Evolutionary conservation across 148 eudicot species (phyloP), one percentile per base, ranked within the genome.

Genomic region (Agrostemma githago): DNA sequence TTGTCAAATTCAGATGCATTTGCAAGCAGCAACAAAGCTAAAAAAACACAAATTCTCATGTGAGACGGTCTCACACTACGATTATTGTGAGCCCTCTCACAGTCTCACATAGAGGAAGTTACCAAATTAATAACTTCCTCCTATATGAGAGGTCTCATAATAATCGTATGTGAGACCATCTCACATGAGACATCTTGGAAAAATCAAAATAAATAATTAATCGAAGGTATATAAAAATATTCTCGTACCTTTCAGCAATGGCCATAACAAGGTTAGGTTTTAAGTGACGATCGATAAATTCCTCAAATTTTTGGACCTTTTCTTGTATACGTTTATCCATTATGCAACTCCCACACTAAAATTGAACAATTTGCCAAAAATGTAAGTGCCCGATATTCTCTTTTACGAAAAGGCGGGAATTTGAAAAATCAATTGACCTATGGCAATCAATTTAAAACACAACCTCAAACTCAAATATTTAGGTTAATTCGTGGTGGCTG

Each of bases 181-280:
- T 26, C 34, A 26, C 10, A 46, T 10, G 51, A 46, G 51, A 6
- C 8, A 46, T 6, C 10, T 7, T 43, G 46, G 2, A 43, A 64
- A 8, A 15, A 38, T 38, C 38, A 7, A 64, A 37, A 9, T 7
- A 3, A 64, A 39, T 12, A 14, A 34, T 2, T 6, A 64, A 64
- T 39, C 2, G 15, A 26, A 37, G 10, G 37, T 20, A 62, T 5
- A 6, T 62, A 39, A 41, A 6, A 66, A 3, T 41, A 3, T 26
- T 26, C 34, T 26, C 2, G 20, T 72, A 93, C 98, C 98, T 80
- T 80, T 86, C 86, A 81, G 89, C 90, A 84, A 89, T 89, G 63
- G 91, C 90, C 54, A 69, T 80, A 72, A 89, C 89, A 77, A 94
- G 98, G 79, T 89, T 92, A 72, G 97, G 98, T 80, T 89, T 94